Evolutionary conservation across 2,329 filamentous ascomycete species (phyloP), one percentile per base, ranked within the genome.

Genomic region (Reticulascus tulasneorum): DNA sequence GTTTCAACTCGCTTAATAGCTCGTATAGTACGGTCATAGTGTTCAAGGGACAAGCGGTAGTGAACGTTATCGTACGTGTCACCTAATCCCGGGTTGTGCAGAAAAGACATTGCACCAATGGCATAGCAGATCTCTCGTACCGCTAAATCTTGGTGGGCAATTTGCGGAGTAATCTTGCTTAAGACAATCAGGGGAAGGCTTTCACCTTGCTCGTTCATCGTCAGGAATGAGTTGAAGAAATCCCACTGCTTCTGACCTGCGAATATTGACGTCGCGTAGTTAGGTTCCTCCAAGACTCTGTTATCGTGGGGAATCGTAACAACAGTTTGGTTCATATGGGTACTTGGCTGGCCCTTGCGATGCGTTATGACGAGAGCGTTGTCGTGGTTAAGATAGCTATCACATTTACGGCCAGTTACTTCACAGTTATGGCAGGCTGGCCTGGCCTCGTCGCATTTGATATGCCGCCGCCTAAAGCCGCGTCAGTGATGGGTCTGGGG

Each of bases 361-460:
- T 17, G 9, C 29, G 19, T 16, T 18, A 4, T 25, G 31, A 10
- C 18, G 10, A 18, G 9, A 6, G 15, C 21, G 10, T 15, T 17
- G 18, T n/a, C 22, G 4, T 29, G 20, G 17, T 38, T 26, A 11
- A 36, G 24, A 17, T 37, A 40, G 11, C 37, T 34, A 11, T 31
- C 27, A 25, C 41, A 44, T 5, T 20, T 7, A n/a, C 30, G 37
- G 18, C 31, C 29, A 9, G 37, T 20, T 19, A 33, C 31, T 22
- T 31, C 23, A 38, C 66, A 70, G 24, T 55, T 58, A 3, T 48
- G 47, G 44, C 66, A 70, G 19, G 47, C 48, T 4, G 66, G 66
- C 7, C 55, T 58, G 6, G 53, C 49, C 40, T 69, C 63, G 36
- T 70, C 66, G 42, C 65, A 70, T 49, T 69, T 70, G 23, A 61